Evolutionary conservation across 192 early-diverging fungal genomes (phyloP).

Genomic region (Phlyctochytrium arcticum): DNA sequence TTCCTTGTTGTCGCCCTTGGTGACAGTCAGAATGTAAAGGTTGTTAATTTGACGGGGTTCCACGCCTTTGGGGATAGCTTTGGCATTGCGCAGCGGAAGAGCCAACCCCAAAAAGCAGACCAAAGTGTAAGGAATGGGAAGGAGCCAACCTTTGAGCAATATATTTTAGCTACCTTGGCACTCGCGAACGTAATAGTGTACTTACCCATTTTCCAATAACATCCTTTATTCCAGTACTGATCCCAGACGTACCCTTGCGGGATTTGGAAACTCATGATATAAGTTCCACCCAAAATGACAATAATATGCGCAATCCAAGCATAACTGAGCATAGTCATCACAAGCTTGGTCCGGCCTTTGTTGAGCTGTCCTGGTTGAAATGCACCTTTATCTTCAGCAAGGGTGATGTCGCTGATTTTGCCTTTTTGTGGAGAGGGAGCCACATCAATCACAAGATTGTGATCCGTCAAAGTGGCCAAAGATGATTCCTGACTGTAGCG

Average conservation of each 20-base stretch:
- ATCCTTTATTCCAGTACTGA: slow-evolving; percentile 47
- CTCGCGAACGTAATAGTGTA: no score
- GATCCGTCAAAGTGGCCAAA: slow-evolving; percentile 8
- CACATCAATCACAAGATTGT: slow-evolving; percentile 5
- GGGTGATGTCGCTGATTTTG: not conserved
- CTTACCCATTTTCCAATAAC: slow-evolving; percentile 56
- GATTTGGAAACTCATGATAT: slow-evolving; percentile 44
- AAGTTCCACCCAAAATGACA: slow-evolving; percentile 41
- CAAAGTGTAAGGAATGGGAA: slow-evolving; percentile 53
- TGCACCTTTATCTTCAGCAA: not conserved
- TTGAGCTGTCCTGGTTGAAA: slow-evolving; percentile 22
- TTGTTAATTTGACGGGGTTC: slow-evolving; percentile 44
- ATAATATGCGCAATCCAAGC: slow-evolving; percentile 50
- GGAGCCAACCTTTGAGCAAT: slow-evolving; percentile 37
- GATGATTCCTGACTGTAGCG: not conserved
- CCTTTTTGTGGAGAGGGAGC: slow-evolving; percentile 22
- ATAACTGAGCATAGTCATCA: slow-evolving; percentile 40
- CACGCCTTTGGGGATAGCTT: slow-evolving; percentile 13
- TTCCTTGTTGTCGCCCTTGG: slow-evolving; percentile 52
- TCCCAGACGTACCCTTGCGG: slow-evolving; percentile 35
- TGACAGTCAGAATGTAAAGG: slow-evolving; percentile 57
- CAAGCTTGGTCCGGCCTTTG: slow-evolving; percentile 39
- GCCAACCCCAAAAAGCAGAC: slow-evolving; percentile 53
- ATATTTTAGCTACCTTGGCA: no score
- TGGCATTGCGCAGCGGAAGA: slow-evolving; percentile 45